Percentiles rank a stretch among this genome's conserved stretches.
phyloP scores from a whole-genome alignment of 768 basidiomycete species.

The Lactarius akahatsu region DNA sequence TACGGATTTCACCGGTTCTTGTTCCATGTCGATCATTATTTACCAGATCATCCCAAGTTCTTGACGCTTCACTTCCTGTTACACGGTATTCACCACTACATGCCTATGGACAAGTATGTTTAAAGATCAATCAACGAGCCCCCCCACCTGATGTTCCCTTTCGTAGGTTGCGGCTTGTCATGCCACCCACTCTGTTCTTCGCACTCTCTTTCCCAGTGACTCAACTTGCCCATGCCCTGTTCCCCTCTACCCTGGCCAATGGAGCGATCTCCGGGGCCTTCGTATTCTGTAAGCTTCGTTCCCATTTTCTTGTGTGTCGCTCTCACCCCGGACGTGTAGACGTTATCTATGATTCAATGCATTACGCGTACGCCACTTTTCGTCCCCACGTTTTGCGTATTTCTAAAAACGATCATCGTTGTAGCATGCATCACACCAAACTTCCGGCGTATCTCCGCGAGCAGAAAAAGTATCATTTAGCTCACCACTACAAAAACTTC shows the following conservation, averaged over 20 bases:
- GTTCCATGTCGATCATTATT: constrained; percentile 87
- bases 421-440: constrained; percentile 78
- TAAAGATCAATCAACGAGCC: not conserved
- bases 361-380: constrained; percentile 70
- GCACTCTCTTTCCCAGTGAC: constrained; percentile 84
- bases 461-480: constrained; percentile 97
- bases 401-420: constrained; percentile 24
- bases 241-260: constrained; percentile 84
- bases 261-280: constrained; percentile 84
- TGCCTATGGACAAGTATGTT: constrained; percentile 89
- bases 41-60: constrained; percentile 81
- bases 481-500: constrained; percentile 98
- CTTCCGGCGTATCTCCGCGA: constrained; percentile 84
- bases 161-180: constrained; percentile 82
- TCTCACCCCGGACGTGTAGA: constrained; percentile 44
- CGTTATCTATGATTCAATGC: constrained; percentile 85
- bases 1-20: constrained; percentile 94
- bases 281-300: constrained; percentile 59
- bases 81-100: constrained; percentile 96
- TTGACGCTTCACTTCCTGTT: constrained; percentile 87
- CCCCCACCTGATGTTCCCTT: constrained; percentile 14
- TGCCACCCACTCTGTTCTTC: constrained; percentile 88
- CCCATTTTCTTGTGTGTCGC: constrained; percentile 3
- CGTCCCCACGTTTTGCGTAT: not conserved
- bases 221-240: constrained; percentile 72